Percentiles rank a stretch among this genome's conserved stretches.
Conservation (phyloP, 768 basidiomycete species). For the Tubosaeta brunneosetosa region DNA sequence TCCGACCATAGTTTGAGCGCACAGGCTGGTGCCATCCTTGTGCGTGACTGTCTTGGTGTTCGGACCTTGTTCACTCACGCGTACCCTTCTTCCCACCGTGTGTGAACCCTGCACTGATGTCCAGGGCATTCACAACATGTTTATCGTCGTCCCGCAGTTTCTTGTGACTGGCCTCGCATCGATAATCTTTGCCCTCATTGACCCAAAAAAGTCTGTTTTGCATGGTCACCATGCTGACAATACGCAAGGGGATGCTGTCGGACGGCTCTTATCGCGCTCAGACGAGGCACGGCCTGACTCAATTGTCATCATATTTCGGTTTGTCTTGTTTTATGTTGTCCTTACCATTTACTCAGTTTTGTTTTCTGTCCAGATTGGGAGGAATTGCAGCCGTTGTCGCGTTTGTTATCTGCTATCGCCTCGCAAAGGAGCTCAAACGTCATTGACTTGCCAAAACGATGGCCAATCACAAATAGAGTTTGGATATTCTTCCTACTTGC, state of each 20-base stretch:
- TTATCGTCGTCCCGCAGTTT: slow-evolving; percentile 92
- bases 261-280: slow-evolving; percentile 7
- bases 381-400: slow-evolving; percentile 53
- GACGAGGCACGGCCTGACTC: slow-evolving; percentile 46
- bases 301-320: slow-evolving; percentile 81
- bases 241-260: slow-evolving; percentile 2
- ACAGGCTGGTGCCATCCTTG: slow-evolving; percentile 86
- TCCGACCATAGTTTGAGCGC: slow-evolving; percentile 48
- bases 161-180: slow-evolving; percentile 83
- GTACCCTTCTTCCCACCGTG: neutral
- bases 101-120: slow-evolving; percentile 1
- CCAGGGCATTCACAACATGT: slow-evolving; percentile 94
- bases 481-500: neutral
- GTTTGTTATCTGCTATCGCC: slow-evolving; percentile 49
- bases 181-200: slow-evolving; percentile 81
- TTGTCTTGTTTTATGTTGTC: neutral
- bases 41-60: slow-evolving; percentile 33
- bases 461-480: neutral
- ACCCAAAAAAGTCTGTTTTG: slow-evolving; percentile 50
- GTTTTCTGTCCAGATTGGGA: slow-evolving; percentile 41
- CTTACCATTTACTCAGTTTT: neutral
- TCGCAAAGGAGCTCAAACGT: slow-evolving; percentile 50
- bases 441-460: neutral
- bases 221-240: neutral
- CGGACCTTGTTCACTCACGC: neutral